Conservation (phyloP, 2,329 filamentous ascomycete species). For the Fusarium sp. region DNA sequence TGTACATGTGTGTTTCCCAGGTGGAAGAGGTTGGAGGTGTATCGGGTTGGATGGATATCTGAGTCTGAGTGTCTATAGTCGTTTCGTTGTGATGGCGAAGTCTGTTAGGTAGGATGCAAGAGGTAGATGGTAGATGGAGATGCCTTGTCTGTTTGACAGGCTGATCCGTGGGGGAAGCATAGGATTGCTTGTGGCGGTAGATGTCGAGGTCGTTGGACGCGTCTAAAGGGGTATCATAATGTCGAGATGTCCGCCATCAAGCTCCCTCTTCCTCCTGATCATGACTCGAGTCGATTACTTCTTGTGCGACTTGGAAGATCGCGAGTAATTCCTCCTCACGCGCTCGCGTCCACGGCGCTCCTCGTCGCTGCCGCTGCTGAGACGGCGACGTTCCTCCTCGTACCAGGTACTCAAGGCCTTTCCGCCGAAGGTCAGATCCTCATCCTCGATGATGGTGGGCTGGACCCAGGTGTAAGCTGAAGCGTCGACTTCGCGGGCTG, state of each 20-base stretch:
- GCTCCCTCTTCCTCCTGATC: constrained; percentile 5
- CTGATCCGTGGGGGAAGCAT: constrained; percentile 14
- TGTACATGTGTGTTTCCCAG: constrained; percentile 18
- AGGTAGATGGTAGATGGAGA: constrained; percentile 14
- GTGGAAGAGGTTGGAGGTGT: constrained; percentile 1
- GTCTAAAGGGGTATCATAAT: constrained; percentile 39
- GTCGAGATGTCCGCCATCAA: constrained; percentile 16
- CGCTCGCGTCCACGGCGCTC: constrained; percentile 54
- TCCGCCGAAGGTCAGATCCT: constrained; percentile 70
- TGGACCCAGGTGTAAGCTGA: constrained; percentile 60
- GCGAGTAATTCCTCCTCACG: constrained; percentile 47
- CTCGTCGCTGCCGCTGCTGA: constrained; percentile 55
- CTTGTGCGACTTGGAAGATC: constrained; percentile 46
- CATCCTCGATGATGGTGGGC: constrained; percentile 69
- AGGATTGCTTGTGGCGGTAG: constrained; percentile 7
- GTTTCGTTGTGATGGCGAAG: constrained; percentile 29
- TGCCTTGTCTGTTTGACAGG: not conserved
- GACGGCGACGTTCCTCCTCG: constrained; percentile 65
- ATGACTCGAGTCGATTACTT: constrained; percentile 39
- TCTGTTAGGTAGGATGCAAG: not conserved
- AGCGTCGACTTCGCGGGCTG: constrained; percentile 50
- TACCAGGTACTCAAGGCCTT: constrained; percentile 71
- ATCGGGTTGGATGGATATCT: constrained; percentile 8
- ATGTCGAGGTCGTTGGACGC: constrained; percentile 4
- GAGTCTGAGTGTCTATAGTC: constrained; percentile 37